Percentiles rank a stretch among this genome's conserved stretches.
Conservation (phyloP, 305 asterid genomes). For the Fraxinus nigra region DNA sequence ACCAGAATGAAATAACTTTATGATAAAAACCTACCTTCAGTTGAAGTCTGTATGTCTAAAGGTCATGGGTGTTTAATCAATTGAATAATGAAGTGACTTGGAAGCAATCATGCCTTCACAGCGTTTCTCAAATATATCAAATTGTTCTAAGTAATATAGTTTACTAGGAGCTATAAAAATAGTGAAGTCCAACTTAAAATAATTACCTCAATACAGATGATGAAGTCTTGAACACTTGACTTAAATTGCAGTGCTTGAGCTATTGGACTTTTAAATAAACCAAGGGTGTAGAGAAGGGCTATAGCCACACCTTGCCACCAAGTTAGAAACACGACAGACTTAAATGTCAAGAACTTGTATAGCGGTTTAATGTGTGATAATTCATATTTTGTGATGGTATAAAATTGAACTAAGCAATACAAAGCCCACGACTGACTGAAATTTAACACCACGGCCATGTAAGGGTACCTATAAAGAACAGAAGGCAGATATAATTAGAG, state of each 20-base stretch:
- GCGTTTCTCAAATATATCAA: neutral
- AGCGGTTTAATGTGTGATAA: conserved; percentile 87
- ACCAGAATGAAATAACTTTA: neutral
- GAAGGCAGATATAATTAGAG: conserved; percentile 21
- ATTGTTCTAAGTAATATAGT: neutral
- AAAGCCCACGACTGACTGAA: conserved; percentile 98
- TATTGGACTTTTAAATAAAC: conserved; percentile 72
- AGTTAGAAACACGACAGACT: conserved; percentile 93
- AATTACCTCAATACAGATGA: conserved; percentile 94
- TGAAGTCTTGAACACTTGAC: conserved; percentile 84
- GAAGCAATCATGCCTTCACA: conserved; percentile 10
- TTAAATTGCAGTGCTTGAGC: conserved; percentile 83
- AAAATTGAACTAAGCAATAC: conserved; percentile 92
- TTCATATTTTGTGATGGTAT: conserved; percentile 76
- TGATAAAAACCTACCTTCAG: neutral
- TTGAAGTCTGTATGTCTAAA: neutral
- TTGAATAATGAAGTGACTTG: neutral
- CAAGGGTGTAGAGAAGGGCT: conserved; percentile 72
- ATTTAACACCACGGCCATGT: conserved; percentile 85
- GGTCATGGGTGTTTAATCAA: neutral
- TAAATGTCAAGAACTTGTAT: conserved; percentile 85
- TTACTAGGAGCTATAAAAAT: neutral
- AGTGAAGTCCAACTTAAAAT: conserved; percentile 24
- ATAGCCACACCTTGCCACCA: conserved; percentile 99
- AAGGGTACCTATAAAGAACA: conserved; percentile 71